Base-by-base conservation (phyloP, 2,329 filamentous ascomycete species). In the Curvularia sp. region DNA sequence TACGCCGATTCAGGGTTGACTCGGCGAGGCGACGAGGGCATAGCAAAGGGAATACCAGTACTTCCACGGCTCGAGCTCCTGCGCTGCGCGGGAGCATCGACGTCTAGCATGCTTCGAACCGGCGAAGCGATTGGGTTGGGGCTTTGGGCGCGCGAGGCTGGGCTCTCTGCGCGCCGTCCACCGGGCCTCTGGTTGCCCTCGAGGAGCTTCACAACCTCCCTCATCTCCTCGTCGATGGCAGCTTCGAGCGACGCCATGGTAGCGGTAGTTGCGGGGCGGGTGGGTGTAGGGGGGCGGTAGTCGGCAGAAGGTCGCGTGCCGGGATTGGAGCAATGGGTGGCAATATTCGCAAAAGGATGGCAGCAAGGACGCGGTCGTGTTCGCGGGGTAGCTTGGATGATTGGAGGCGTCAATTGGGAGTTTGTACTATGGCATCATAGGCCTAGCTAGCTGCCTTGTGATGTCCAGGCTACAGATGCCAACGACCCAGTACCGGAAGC, bases 211-310 rank as follows among this genome's bases (percentile, higher is more conserved):
- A 92, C 81, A 39, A 93, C 88, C 78, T 92, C 89, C 62, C 84
- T 83, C 61, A 89, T 85, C 81, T 94, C 91, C 80, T 92, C 88
- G 73, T 93, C 90, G 63, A 93, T 82, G 65, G 88, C 86, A 49
- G 89, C 86, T 78, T 92, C 90, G 71, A 93, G 86, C 71, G 89
- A 92, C 58, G 68, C 61, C 88, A 92, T 92, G 20, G 53, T 66
- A 50, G 62, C 55, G 33, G 60, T 57, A 60, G 48, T 18, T 39
- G 55, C 53, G 54, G 30, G 51, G 30, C 8, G 15, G 53, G 41
- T 42, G 48, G 24, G 33, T 31, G 41, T 52, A 39, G 44, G 31
- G 38, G 35, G 5, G 18, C 33, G 41, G 28, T 42, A 31, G 43
- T 43, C 15, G 50, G 50, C n/a, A 41, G 43, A 35, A 38, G 39